These are phyloP conservation scores for Suillus decipiens DNA, from an alignment of 768 basidiomycete genomes.

Conservation along the genomic window DNA sequence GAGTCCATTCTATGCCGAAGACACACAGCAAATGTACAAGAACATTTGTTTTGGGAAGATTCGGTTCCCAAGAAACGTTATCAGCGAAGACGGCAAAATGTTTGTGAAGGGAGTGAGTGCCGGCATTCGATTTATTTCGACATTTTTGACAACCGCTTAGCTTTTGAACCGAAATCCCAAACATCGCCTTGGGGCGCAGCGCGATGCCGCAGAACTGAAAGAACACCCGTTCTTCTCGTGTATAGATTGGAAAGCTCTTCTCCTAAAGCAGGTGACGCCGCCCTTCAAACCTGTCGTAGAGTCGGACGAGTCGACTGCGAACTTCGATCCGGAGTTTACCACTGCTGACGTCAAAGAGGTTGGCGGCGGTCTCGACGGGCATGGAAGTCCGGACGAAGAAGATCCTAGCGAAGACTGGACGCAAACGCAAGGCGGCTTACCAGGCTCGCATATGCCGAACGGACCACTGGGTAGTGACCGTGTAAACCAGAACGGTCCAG, in stretches of 20 bases:
- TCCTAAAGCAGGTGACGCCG: constrained; percentile 87
- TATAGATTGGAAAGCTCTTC: constrained; percentile 91
- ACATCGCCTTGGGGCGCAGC: constrained; percentile 88
- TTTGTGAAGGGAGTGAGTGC: constrained; percentile 94
- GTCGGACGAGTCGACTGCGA: constrained; percentile 96
- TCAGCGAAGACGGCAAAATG: constrained; percentile 96
- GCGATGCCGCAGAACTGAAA: constrained; percentile 92
- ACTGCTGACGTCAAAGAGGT: constrained; percentile 82
- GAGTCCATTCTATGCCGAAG: constrained; percentile 99
- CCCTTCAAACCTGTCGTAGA: constrained; percentile 98
- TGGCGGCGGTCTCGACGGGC: constrained; percentile 53
- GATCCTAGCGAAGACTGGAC: constrained; percentile 70
- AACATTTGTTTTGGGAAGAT: constrained; percentile 99
- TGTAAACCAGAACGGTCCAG: constrained; percentile 16
- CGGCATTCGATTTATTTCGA: constrained; percentile 15
- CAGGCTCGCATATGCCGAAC: constrained; percentile 61
- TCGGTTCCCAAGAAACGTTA: constrained; percentile 94
- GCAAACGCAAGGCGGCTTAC: constrained; percentile 40
- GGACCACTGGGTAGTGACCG: constrained; percentile 75
- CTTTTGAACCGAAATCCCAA: constrained; percentile 98
- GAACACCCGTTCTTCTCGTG: constrained; percentile 91
- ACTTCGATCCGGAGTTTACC: constrained; percentile 99
- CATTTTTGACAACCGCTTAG: constrained; percentile 41
- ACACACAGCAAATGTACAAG: constrained; percentile 99
- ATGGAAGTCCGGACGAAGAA: constrained; percentile 47